Evolutionary conservation across 208 protist genomes (phyloP), one percentile per base, ranked within the genome.

Genomic region (Wallacemonas sp.): DNA sequence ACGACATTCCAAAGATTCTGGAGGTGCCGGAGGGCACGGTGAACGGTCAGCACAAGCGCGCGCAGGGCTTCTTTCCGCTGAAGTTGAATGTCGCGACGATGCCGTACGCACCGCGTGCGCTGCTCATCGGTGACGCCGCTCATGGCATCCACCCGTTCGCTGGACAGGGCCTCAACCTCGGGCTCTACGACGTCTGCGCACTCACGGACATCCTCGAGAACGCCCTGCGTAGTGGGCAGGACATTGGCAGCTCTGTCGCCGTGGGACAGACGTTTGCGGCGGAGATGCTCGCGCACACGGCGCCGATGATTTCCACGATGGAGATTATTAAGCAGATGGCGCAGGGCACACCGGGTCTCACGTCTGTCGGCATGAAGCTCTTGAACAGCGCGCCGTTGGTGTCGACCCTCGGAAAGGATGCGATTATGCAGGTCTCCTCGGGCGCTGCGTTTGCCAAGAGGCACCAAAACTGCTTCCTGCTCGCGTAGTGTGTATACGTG

Each of bases 91-190:
- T 96, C 26, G 81, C 74, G 12, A 80, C 86, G 6, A 70, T 57
- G 5, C 85, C 87, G 1, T 93, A 85, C 62, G 62, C 81, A 2
- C 71, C 83, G 3, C 72, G 87, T 27, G 82, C 84, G 2, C 60
- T 96, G 23, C 76, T 93, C 24, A 70, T 93, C 0, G 88, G 90
- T 16, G 93, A 98, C 67, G 91, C 95, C 5, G 95, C 95, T 0
- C 93, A 97, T 80, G 72, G 85, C 14, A 92, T 98, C 62, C 93
- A 97, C 75, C 95, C 93, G 16, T 90, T 98, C 29, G 92, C 93
- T 3, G 95, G 95, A 0, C 95, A 98, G 66, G 95, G 93, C 0
- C 78, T 97, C 41, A 98, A 98, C 76, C 78, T 96, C 36, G 95
- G 93, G 29, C 74, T 98, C 43, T 92, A 94, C 72, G 89, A 96